Conservation (phyloP, 768 basidiomycete genomes). For the Paxillus involutus region DNA sequence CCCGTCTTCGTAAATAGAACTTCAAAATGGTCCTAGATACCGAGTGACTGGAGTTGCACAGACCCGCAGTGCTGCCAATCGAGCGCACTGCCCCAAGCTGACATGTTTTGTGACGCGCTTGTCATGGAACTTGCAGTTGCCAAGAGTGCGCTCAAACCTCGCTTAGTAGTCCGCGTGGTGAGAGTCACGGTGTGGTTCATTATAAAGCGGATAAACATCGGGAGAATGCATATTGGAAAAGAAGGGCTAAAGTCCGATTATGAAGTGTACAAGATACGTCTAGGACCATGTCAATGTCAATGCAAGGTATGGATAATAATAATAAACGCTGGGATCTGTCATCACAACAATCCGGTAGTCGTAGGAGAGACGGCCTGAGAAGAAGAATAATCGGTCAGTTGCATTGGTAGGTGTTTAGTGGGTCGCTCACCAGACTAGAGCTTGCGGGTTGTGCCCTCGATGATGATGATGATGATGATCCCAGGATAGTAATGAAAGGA, state of each 20-base stretch:
- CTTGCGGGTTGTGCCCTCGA: background rate
- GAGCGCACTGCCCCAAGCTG: too few relatives aligned
- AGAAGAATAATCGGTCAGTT: background rate
- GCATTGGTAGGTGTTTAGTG: background rate
- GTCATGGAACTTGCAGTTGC: too few relatives aligned
- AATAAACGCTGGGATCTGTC: background rate
- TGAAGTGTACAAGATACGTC: background rate
- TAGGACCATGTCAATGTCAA: too few relatives aligned
- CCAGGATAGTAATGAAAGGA: background rate
- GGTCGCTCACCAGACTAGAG: background rate
- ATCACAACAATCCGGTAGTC: background rate
- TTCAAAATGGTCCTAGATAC: too few relatives aligned
- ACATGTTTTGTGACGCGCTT: too few relatives aligned
- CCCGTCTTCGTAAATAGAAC: too few relatives aligned
- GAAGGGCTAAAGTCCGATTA: background rate
- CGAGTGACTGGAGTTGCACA: too few relatives aligned
- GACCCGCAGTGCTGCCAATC: too few relatives aligned
- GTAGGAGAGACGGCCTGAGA: background rate
- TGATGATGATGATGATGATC: background rate
- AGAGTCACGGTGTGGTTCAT: background rate
- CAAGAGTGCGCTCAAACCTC: too few relatives aligned
- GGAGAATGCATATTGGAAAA: background rate
- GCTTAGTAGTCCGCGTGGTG: too few relatives aligned
- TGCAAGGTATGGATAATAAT: constrained; percentile 1
- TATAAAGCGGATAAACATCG: background rate